phyloP scores from a whole-genome alignment of 1,284 basidiomycete species.

The Ceraceosorus guamensis region DNA sequence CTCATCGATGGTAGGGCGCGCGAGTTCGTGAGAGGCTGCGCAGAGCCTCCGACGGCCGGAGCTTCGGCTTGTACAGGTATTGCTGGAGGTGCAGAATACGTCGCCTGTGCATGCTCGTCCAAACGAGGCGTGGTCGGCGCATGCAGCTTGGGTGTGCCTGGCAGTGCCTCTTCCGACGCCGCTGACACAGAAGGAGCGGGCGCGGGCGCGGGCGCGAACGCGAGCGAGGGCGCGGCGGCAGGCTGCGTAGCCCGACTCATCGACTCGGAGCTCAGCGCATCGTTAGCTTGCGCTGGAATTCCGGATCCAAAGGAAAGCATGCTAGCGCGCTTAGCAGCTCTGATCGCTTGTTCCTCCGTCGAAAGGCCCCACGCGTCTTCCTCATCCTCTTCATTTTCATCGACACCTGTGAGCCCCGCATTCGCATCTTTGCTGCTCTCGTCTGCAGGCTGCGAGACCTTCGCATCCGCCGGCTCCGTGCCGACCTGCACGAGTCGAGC shows the following conservation, averaged over 20 bases:
- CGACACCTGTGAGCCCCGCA: background rate
- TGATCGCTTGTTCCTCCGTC: conserved; percentile 2
- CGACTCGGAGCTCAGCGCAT: conserved; percentile 10
- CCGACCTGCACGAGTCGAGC: background rate
- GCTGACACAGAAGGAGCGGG: no score
- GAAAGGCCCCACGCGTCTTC: conserved; percentile 24
- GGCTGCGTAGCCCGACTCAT: conserved; percentile 12
- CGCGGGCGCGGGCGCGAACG: no score
- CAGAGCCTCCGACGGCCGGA: no score
- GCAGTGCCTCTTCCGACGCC: no score
- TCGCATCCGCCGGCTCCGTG: background rate
- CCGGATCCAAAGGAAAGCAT: background rate
- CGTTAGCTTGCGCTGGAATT: no score
- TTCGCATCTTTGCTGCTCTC: background rate
- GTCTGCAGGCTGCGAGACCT: background rate
- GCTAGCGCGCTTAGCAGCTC: conserved; percentile 4
- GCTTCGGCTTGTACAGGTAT: no score
- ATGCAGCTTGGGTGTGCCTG: no score
- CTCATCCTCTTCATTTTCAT: conserved; percentile 8
- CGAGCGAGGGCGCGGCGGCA: background rate
- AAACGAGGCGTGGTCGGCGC: no score
- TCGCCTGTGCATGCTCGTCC: no score
- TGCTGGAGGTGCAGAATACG: no score
- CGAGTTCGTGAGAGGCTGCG: no score
- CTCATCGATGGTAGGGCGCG: no score